These are phyloP conservation scores for Marasmius oreades DNA, from an alignment of 1,284 basidiomycete species.

Conservation along the genomic window DNA sequence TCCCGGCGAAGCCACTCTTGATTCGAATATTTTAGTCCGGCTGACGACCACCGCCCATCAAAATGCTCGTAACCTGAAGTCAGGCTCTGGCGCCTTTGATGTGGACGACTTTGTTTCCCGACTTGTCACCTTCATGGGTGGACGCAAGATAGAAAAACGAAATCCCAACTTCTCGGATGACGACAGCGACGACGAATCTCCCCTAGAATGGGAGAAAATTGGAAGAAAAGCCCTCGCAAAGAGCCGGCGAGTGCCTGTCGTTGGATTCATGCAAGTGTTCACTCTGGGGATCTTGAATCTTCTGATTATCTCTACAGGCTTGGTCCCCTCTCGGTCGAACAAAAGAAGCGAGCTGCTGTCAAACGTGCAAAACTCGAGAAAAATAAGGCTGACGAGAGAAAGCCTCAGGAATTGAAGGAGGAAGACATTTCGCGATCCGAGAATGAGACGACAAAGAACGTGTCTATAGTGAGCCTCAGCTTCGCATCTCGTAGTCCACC, in stretches of 20 bases:
- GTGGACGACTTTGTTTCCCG: slow-evolving; percentile 78
- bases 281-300: neutral
- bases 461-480: slow-evolving; percentile 47
- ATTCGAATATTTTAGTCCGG: slow-evolving; percentile 68
- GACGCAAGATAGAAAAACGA: slow-evolving; percentile 45
- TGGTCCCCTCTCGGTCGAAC: slow-evolving; percentile 74
- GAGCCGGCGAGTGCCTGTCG: slow-evolving; percentile 68
- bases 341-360: slow-evolving; percentile 57
- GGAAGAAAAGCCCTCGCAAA: slow-evolving; percentile 71
- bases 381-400: slow-evolving; percentile 60
- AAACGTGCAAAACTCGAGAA: slow-evolving; percentile 74
- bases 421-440: slow-evolving; percentile 74
- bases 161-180: slow-evolving; percentile 29
- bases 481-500: slow-evolving; percentile 3
- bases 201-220: slow-evolving; percentile 71
- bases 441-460: slow-evolving; percentile 83
- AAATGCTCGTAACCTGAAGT: slow-evolving; percentile 84
- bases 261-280: slow-evolving; percentile 72
- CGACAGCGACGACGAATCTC: slow-evolving; percentile 30
- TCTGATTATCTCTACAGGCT: slow-evolving; percentile 45
- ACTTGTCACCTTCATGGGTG: slow-evolving; percentile 70
- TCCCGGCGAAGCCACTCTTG: slow-evolving; percentile 77
- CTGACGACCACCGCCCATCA: slow-evolving; percentile 69
- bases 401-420: slow-evolving; percentile 73
- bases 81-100: slow-evolving; percentile 79